A percentile compares a stretch with the other conserved stretches of the same genome.
Evolutionary conservation across 2,329 filamentous ascomycete species (phyloP).

Genomic region (Leptosphaerulina australis): DNA sequence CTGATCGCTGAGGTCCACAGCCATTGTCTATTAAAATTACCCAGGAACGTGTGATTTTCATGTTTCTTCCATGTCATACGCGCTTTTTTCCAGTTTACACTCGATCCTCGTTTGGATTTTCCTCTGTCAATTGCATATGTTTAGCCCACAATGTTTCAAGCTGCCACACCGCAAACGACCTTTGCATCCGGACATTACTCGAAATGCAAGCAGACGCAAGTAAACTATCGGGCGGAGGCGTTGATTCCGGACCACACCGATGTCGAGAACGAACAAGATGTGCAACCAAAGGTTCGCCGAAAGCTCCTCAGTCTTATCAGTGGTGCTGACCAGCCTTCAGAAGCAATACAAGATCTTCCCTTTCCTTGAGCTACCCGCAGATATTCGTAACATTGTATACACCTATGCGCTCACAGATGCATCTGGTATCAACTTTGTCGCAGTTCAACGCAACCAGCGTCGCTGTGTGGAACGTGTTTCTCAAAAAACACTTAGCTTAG

Average conservation of each 20-base stretch:
- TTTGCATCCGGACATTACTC: conserved; percentile 35
- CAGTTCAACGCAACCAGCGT: conserved; percentile 34
- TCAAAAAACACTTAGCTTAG: neutral
- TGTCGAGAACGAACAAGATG: conserved; percentile 24
- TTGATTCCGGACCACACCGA: conserved; percentile 30
- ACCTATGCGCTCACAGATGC: conserved; percentile 34
- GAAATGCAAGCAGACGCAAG: conserved; percentile 44
- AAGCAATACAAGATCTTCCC: conserved; percentile 41
- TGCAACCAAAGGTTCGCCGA: conserved; percentile 34
- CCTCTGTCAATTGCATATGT: neutral
- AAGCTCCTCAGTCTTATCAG: neutral
- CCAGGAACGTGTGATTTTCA: conserved; percentile 34
- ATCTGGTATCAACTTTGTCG: conserved; percentile 33
- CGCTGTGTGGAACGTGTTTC: conserved; percentile 36
- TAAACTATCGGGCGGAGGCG: conserved; percentile 39
- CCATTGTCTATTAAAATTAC: conserved; percentile 29
- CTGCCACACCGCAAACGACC: conserved; percentile 11
- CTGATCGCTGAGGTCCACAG: conserved; percentile 19
- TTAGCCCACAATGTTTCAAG: conserved; percentile 25
- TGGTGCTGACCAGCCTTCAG: conserved; percentile 22
- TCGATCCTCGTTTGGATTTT: neutral
- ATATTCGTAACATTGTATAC: conserved; percentile 46
- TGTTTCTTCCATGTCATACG: conserved; percentile 22
- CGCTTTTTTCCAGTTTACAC: conserved; percentile 3
- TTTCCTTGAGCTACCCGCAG: conserved; percentile 43